Percentiles rank a stretch among this genome's conserved stretches.
phyloP scores from a whole-genome alignment of 2,329 filamentous ascomycete genomes.

The Pestalotiopsis sp. region DNA sequence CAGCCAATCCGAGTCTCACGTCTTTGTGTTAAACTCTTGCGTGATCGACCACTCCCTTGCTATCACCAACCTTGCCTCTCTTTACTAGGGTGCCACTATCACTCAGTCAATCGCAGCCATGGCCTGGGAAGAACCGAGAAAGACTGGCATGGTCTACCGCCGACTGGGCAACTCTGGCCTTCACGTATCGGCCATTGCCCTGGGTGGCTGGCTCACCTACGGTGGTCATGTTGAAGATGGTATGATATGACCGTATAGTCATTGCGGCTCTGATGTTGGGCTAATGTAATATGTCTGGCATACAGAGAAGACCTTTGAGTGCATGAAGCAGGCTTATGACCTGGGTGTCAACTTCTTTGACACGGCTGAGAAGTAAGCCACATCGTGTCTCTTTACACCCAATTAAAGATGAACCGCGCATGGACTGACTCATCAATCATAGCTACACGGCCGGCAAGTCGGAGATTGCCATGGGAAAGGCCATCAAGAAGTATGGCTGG shows the following conservation, averaged over 20 bases:
- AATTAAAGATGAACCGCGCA: neutral
- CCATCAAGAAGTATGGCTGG: conserved; percentile 62
- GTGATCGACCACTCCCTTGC: neutral
- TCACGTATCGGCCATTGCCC: conserved; percentile 72
- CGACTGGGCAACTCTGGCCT: conserved; percentile 72
- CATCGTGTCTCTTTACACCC: no score
- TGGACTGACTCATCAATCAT: neutral
- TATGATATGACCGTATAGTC: conserved; percentile 26
- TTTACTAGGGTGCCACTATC: neutral
- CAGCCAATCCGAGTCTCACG: neutral
- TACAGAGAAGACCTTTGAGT: conserved; percentile 59
- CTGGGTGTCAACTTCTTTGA: conserved; percentile 66
- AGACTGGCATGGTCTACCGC: conserved; percentile 50
- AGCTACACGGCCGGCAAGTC: conserved; percentile 60
- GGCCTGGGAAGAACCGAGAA: conserved; percentile 18
- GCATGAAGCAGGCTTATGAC: conserved; percentile 65
- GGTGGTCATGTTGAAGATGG: conserved; percentile 72
- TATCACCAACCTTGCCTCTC: neutral
- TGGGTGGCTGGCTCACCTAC: conserved; percentile 76
- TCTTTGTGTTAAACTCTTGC: neutral
- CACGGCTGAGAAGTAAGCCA: conserved; percentile 49
- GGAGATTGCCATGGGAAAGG: conserved; percentile 64
- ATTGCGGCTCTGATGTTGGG: neutral
- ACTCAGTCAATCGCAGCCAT: conserved; percentile 5
- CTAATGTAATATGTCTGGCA: conserved; percentile 2